Evolutionary conservation across 1,284 basidiomycete species (phyloP).

Genomic region (Melampsora abietis-canadensis): DNA sequence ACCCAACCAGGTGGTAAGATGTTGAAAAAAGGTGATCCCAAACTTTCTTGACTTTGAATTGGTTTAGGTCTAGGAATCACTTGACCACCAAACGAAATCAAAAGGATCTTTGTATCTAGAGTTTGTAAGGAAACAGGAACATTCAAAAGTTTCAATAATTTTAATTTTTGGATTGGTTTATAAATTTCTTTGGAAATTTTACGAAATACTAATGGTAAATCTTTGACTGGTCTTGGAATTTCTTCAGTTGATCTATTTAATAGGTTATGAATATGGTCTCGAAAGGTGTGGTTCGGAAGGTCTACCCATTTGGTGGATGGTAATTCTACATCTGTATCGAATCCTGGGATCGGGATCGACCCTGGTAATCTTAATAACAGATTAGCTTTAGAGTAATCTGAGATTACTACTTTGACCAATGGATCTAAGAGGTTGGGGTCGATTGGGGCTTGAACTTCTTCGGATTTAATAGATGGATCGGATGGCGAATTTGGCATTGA

Average conservation of each 20-base stretch:
- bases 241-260: not conserved
- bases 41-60: not conserved
- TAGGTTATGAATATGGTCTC: slow-evolving; percentile 55
- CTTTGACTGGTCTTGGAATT: slow-evolving; percentile 51
- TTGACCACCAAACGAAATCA: slow-evolving; percentile 75
- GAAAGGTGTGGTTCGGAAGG: slow-evolving; percentile 57
- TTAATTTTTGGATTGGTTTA: slow-evolving; percentile 54
- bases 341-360: slow-evolving; percentile 70
- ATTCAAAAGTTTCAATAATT: slow-evolving; percentile 61
- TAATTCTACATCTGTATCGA: slow-evolving; percentile 57
- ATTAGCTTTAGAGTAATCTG: slow-evolving; percentile 69
- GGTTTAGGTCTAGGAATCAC: slow-evolving; percentile 62
- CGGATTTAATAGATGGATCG: slow-evolving; percentile 52
- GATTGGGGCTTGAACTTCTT: slow-evolving; percentile 60
- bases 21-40: slow-evolving; percentile 43
- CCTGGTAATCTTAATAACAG: slow-evolving; percentile 68
- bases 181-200: slow-evolving; percentile 58
- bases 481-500: slow-evolving; percentile 56
- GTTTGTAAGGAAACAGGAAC: slow-evolving; percentile 61
- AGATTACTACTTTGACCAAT: slow-evolving; percentile 63
- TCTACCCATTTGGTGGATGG: slow-evolving; percentile 67
- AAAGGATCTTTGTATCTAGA: slow-evolving; percentile 57
- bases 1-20: slow-evolving; percentile 68
- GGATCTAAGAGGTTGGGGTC: slow-evolving; percentile 59
- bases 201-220: slow-evolving; percentile 67